Evolutionary conservation across 108 stramenopile genomes (phyloP).

Genomic region (Stephanodiscus minutulus): DNA sequence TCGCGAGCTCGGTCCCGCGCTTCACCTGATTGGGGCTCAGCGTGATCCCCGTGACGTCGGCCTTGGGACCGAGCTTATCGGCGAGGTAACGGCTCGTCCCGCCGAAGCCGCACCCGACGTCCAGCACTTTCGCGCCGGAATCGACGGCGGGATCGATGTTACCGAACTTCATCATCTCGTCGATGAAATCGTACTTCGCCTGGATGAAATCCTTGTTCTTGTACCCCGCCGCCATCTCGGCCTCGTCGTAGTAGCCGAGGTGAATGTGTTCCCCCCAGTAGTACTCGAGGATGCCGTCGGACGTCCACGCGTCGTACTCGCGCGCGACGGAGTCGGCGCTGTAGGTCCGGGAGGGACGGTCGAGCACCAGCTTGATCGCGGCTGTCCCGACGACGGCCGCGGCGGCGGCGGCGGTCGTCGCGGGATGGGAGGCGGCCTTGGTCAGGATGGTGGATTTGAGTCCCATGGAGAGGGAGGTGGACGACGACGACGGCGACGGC

Average conservation of each 20-base stretch:
- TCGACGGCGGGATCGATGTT: constrained; percentile 59
- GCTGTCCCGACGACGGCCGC: constrained; percentile 68
- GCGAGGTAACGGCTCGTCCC: constrained; percentile 94
- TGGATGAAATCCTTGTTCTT: constrained; percentile 89
- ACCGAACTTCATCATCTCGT: constrained; percentile 96
- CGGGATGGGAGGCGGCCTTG: constrained; percentile 26
- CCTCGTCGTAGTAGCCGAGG: constrained; percentile 90
- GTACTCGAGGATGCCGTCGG: constrained; percentile 96
- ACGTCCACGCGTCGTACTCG: constrained; percentile 94
- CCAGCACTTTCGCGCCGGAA: constrained; percentile 79
- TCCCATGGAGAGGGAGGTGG: constrained; percentile 48
- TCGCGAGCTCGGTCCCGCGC: constrained; percentile 90
- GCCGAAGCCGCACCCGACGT: constrained; percentile 98
- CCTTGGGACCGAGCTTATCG: constrained; percentile 74
- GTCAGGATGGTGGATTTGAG: constrained; percentile 35
- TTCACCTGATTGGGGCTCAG: constrained; percentile 90
- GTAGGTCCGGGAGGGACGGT: constrained; percentile 83
- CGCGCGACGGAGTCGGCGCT: constrained; percentile 70
- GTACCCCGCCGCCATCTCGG: constrained; percentile 71
- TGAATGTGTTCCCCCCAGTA: constrained; percentile 99
- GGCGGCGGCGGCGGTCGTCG: constrained; percentile 50
- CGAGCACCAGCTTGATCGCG: constrained; percentile 66
- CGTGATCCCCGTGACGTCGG: constrained; percentile 92
- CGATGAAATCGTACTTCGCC: constrained; percentile 96
- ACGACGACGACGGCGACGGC: constrained; percentile 5